Evolutionary conservation across 106 monocot genomes (phyloP).

Genomic region (Phalaenopsis equestris): DNA sequence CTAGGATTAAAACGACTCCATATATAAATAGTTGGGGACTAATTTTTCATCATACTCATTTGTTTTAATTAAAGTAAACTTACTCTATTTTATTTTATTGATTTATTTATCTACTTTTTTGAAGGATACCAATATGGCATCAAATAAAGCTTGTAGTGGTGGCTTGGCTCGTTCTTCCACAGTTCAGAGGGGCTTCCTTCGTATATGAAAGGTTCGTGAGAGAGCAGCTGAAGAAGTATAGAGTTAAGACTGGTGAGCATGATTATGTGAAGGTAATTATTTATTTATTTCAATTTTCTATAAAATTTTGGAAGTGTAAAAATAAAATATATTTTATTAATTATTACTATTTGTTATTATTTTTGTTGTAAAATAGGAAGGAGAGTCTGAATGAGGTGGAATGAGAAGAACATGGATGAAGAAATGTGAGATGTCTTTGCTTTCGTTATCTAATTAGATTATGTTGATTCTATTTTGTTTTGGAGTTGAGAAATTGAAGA

Average conservation of each 20-base stretch:
- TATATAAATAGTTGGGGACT: no score
- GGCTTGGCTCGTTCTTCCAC: conserved; percentile 87
- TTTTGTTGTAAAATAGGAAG: not conserved
- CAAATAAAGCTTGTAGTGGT: conserved; percentile 57
- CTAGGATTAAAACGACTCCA: no score
- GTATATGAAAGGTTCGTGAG: conserved; percentile 85
- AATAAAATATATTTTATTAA: not conserved
- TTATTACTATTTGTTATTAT: not conserved
- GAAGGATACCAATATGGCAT: conserved; percentile 83
- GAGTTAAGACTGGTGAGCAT: conserved; percentile 22
- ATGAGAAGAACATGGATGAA: not conserved
- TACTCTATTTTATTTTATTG: no score
- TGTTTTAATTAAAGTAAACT: no score
- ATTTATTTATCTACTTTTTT: not conserved
- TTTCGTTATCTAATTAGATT: no score
- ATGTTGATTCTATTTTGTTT: no score
- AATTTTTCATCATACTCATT: no score
- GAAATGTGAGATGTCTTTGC: not conserved
- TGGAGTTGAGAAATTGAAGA: no score
- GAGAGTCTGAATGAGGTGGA: not conserved
- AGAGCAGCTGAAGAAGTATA: conserved; percentile 55
- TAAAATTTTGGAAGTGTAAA: not conserved
- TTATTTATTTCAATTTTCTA: conserved; percentile 9
- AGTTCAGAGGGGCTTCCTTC: conserved; percentile 84
- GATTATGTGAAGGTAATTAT: not conserved